These are phyloP conservation scores for Linnemannia exigua DNA, from an alignment of 192 early-diverging fungal genomes.

Conservation along the genomic window DNA sequence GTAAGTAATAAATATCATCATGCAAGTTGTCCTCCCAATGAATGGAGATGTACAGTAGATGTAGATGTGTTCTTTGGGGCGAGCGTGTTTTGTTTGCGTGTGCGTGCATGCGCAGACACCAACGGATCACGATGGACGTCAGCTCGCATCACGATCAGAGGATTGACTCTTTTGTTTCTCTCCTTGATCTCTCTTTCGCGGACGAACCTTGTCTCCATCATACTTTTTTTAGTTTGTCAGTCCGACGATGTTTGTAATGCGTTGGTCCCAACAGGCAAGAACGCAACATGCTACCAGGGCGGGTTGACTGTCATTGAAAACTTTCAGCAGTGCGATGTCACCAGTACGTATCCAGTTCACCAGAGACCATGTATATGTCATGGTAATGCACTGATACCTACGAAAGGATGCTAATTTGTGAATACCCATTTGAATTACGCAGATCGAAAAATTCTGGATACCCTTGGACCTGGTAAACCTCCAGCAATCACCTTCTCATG, in stretches of 20 bases:
- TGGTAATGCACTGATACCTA: neutral
- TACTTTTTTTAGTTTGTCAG: constrained; percentile 1
- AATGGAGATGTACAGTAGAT: neutral
- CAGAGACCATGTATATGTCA: neutral
- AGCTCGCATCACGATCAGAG: constrained; percentile 5
- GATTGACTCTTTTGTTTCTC: neutral
- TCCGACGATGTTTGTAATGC: constrained; percentile 52
- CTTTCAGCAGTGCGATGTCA: constrained; percentile 81
- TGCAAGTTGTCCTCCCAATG: neutral
- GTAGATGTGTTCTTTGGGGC: neutral
- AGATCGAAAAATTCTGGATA: constrained; percentile 70
- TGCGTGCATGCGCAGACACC: neutral
- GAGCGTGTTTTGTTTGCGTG: neutral
- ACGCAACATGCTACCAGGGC: constrained; percentile 83
- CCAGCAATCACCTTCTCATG: constrained; percentile 84
- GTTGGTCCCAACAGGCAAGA: constrained; percentile 75
- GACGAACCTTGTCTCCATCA: neutral
- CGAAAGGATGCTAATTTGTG: constrained; percentile 5
- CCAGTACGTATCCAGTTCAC: constrained; percentile 63
- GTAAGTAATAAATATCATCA: constrained; percentile 37
- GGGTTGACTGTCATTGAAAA: constrained; percentile 78
- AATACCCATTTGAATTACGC: neutral
- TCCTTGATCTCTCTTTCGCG: neutral
- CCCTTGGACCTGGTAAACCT: constrained; percentile 65
- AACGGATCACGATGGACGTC: constrained; percentile 8